Evolutionary conservation across 2,329 filamentous ascomycete genomes (phyloP), one percentile per base, ranked within the genome.

Genomic region (Neospermospora avenae): DNA sequence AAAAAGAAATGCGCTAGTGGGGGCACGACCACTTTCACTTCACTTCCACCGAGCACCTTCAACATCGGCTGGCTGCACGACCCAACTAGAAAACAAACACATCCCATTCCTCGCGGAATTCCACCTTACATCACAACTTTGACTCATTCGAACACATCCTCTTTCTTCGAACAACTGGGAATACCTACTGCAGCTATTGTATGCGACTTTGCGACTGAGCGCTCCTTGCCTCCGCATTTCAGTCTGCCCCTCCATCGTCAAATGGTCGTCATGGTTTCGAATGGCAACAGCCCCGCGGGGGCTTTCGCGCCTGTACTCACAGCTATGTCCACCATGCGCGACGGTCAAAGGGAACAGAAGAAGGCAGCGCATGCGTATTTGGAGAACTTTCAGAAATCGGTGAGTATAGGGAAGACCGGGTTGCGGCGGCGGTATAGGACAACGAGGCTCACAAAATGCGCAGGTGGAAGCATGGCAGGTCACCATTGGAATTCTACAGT

Each of bases 341-440:
- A 88, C 77, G 89, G 86, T 68, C 86, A 93, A 72, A 84, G 89
- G 71, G 83, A 88, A 67, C 85, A 90, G 73, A 98, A 98, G 80
- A 88, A 89, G 74, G 89, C 92, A 75, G 93, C 91, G 62, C 93
- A 97, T 73, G 87, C 93, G 74, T 99, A 88, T 74, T 82, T 99
- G 62, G 90, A 96, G 77, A 87, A 86, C 69, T 99, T 98, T 77
- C 95, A 99, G 83, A 99, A 99, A 85, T 98, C 95, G 75, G 93
- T 96, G 77, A 68, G 88, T 84, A 61, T 53, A 60, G 49, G 39
- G 18, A 46, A 20, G 16, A 6, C 60, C 54, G 52, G 49, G 20
- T 57, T 58, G 51, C 56, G 44, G 63, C 62, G 37, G 8, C 11
- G 25, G 46, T 25, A 7, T 56, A 31, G 20, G 16, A 59, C 45